Evolutionary conservation across 495 filamentous ascomycete genomes (phyloP).

Genomic region (Trypethelium eluteriae): DNA sequence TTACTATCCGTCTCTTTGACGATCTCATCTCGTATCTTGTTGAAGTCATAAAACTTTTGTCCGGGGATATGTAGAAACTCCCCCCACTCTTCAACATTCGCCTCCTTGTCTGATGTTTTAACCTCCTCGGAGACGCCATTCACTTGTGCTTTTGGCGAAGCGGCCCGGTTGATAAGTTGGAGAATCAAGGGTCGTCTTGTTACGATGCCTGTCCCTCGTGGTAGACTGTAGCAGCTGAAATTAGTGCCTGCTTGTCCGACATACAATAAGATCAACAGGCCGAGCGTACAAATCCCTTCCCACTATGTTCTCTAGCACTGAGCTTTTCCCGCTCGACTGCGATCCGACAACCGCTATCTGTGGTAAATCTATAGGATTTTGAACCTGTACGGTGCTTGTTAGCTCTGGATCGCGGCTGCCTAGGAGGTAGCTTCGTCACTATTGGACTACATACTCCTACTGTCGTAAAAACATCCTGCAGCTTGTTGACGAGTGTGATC

Average conservation of each 20-base stretch:
- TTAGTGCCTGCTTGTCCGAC: slow-evolving; percentile 19
- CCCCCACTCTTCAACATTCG: slow-evolving; percentile 94
- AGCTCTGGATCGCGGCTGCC: not conserved
- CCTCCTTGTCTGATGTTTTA: slow-evolving; percentile 68
- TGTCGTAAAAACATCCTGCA: slow-evolving; percentile 98
- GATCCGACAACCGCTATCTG: slow-evolving; percentile 99
- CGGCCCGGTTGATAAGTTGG: slow-evolving; percentile 87
- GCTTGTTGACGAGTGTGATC: slow-evolving; percentile 95
- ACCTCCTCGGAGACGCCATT: slow-evolving; percentile 73
- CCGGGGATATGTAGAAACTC: slow-evolving; percentile 98
- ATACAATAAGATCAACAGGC: slow-evolving; percentile 10
- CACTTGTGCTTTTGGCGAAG: slow-evolving; percentile 45
- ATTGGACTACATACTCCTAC: slow-evolving; percentile 67
- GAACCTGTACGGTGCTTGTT: slow-evolving; percentile 47
- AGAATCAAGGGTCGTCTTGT: slow-evolving; percentile 93
- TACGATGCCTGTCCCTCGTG: slow-evolving; percentile 95
- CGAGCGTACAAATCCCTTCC: slow-evolving; percentile 88
- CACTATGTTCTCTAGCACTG: slow-evolving; percentile 99
- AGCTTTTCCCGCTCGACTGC: slow-evolving; percentile 99
- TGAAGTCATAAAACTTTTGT: slow-evolving; percentile 98
- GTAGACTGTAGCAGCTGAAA: slow-evolving; percentile 55
- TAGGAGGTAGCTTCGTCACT: not conserved
- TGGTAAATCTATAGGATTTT: slow-evolving; percentile 98
- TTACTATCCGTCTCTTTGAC: slow-evolving; percentile 93
- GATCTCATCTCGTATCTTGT: slow-evolving; percentile 98